Base-by-base conservation (phyloP, 306 rosid species). In the Lathyrus aphaca region DNA sequence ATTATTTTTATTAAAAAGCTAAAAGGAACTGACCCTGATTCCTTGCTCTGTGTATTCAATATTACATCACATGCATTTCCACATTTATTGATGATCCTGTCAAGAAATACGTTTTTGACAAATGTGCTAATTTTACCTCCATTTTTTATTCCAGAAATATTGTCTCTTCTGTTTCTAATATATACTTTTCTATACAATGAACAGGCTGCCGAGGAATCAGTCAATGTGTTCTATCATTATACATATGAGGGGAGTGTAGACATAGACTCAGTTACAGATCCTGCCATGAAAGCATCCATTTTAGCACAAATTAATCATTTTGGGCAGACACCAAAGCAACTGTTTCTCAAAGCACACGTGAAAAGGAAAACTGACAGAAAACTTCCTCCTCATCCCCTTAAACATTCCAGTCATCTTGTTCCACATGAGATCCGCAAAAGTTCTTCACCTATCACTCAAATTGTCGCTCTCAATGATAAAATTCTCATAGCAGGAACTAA, bases 301-400 rank as follows among this genome's bases (percentile, higher is more conserved):
- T 83, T 95, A 77, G 97, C 99, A 37, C 99, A 95, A 76, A 95
- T 95, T 62, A 95, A 95, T 85, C 97, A 95, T 84, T 95, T 95
- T 85, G 99, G 99, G 80, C 99, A 95, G 90, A 95, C 99, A 19
- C 99, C 99, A 40, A 95, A 95, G 79, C 99, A 95, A 69, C 84
- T 95, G 67, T 95, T 95, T 82, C 91, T 74, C 73, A 95, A 89
- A 74, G 79, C 99, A 77, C 99, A 95, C 44, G 93, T 74, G 74
- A 89, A 91, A 82, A 87, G 99, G 79, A 85, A 88, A 63, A 87
- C 80, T 40, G 95, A 91, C 76, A 79, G 88, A 74, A 95, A 83
- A 66, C 77, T 84, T 74, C 97, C 88, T 74, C 89, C 91, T n/a
- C 96, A 91, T 78, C 99, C 99, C 35, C 97, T 95, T 68, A 95